Evolutionary conservation across 2,329 filamentous ascomycete genomes (phyloP).

Genomic region (Colletotrichum orchidophilum): DNA sequence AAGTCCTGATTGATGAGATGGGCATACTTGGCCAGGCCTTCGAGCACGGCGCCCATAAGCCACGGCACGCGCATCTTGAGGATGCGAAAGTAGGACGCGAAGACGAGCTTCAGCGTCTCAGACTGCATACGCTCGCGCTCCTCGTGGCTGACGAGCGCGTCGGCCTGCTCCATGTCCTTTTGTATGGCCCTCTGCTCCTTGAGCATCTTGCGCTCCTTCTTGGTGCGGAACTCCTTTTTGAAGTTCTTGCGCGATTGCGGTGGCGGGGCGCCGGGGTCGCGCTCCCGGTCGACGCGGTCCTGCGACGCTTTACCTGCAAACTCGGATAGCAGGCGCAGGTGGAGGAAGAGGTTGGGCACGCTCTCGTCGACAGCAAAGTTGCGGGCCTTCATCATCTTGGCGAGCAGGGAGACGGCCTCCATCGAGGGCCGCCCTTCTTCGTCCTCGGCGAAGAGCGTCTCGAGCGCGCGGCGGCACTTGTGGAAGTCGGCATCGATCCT

Average conservation of each 20-base stretch:
- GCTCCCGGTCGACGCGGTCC: conserved; percentile 72
- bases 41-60: conserved; percentile 96
- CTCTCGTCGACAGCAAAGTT: conserved; percentile 86
- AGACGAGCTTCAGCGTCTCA: conserved; percentile 95
- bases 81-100: conserved; percentile 94
- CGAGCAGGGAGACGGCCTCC: conserved; percentile 84
- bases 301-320: conserved; percentile 86
- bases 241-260: conserved; percentile 70
- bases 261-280: conserved; percentile 36
- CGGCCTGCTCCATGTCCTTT: conserved; percentile 92
- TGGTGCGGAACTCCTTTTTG: conserved; percentile 88
- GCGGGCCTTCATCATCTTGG: conserved; percentile 94
- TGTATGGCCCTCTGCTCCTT: conserved; percentile 89
- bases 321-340: conserved; percentile 87
- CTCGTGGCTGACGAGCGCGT: conserved; percentile 90
- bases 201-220: conserved; percentile 82
- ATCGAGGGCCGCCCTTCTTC: conserved; percentile 90
- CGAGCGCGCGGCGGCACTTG: conserved; percentile 81
- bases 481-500: conserved; percentile 78
- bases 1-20: conserved; percentile 99
- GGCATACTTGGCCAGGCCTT: conserved; percentile 91
- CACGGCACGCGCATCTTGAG: conserved; percentile 83
- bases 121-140: conserved; percentile 94
- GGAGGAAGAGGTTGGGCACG: conserved; percentile 89
- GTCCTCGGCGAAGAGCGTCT: conserved; percentile 84